Evolutionary conservation across 495 filamentous ascomycete species (phyloP).

Genomic region (Lophiostoma macrostomum): DNA sequence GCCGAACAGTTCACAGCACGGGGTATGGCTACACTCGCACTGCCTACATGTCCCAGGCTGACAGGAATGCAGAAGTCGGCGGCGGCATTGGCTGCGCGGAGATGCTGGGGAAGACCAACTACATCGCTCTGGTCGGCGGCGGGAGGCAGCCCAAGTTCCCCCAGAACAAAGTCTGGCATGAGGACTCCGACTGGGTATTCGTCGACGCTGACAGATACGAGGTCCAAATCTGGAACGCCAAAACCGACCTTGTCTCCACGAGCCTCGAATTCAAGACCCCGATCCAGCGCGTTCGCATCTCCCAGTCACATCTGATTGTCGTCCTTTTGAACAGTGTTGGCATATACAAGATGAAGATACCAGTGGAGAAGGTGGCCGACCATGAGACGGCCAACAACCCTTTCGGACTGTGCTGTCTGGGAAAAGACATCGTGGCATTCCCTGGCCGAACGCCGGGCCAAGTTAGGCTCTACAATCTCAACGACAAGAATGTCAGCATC

Average conservation of each 20-base stretch:
- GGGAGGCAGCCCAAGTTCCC: slow-evolving; percentile 83
- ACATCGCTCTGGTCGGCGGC: slow-evolving; percentile 85
- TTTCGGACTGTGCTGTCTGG: slow-evolving; percentile 74
- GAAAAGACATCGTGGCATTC: slow-evolving; percentile 69
- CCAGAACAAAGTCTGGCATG: slow-evolving; percentile 68
- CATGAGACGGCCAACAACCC: slow-evolving; percentile 89
- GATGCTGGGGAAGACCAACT: slow-evolving; percentile 87
- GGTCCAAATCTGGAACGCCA: slow-evolving; percentile 91
- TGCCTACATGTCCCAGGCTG: slow-evolving; percentile 1
- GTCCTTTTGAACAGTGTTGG: slow-evolving; percentile 79
- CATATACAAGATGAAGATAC: slow-evolving; percentile 74
- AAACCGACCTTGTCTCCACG: slow-evolving; percentile 68
- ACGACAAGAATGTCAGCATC: slow-evolving; percentile 83
- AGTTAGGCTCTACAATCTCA: slow-evolving; percentile 83
- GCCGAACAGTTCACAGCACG: slow-evolving; percentile 17
- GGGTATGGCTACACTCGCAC: slow-evolving; percentile 4
- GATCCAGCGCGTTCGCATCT: slow-evolving; percentile 74
- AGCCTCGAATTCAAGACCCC: slow-evolving; percentile 71
- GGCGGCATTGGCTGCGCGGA: slow-evolving; percentile 78
- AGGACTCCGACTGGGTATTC: slow-evolving; percentile 19
- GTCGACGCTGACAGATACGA: slow-evolving; percentile 35
- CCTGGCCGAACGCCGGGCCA: slow-evolving; percentile 83
- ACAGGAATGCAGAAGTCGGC: slow-evolving; percentile 63
- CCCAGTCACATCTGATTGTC: slow-evolving; percentile 74
- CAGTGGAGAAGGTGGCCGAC: slow-evolving; percentile 65